phyloP scores from a whole-genome alignment of 2,329 filamentous ascomycete species.

The Bipolaris cookei region DNA sequence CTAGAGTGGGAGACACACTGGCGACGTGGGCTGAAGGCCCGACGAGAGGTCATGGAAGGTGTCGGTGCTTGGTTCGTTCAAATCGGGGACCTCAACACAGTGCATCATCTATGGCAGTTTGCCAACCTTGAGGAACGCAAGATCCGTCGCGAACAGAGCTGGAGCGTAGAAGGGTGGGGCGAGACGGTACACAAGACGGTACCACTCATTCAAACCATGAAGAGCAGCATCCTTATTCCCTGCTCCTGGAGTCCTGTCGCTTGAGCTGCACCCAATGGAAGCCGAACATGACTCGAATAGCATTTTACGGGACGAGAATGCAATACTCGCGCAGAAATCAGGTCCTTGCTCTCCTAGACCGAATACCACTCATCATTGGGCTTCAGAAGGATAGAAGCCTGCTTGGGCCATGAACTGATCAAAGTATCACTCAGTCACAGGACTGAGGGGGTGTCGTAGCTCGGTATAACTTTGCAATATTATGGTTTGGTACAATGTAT shows the following conservation, averaged over 20 bases:
- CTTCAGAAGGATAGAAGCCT: constrained; percentile 2
- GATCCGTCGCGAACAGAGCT: constrained; percentile 88
- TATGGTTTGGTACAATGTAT: background rate
- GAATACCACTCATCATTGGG: background rate
- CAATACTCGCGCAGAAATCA: background rate
- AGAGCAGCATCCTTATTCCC: constrained; percentile 88
- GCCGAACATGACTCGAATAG: background rate
- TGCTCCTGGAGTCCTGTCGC: constrained; percentile 97
- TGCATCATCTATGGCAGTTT: constrained; percentile 99
- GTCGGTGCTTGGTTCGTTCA: constrained; percentile 99
- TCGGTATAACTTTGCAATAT: constrained; percentile 1
- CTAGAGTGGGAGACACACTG: constrained; percentile 99
- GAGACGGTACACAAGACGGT: constrained; percentile 99
- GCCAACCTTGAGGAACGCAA: constrained; percentile 95
- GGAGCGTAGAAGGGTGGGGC: constrained; percentile 93
- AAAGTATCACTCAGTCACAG: background rate
- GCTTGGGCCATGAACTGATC: background rate
- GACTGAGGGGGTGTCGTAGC: background rate
- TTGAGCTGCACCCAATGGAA: constrained; percentile 50
- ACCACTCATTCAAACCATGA: constrained; percentile 94
- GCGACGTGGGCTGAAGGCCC: constrained; percentile 87
- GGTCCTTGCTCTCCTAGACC: background rate
- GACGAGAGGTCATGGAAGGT: constrained; percentile 97
- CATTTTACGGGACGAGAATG: background rate
- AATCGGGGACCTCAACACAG: constrained; percentile 95